These are phyloP conservation scores for Drechslerella dactyloides DNA, from an alignment of 2,329 filamentous ascomycete genomes.

Conservation along the genomic window DNA sequence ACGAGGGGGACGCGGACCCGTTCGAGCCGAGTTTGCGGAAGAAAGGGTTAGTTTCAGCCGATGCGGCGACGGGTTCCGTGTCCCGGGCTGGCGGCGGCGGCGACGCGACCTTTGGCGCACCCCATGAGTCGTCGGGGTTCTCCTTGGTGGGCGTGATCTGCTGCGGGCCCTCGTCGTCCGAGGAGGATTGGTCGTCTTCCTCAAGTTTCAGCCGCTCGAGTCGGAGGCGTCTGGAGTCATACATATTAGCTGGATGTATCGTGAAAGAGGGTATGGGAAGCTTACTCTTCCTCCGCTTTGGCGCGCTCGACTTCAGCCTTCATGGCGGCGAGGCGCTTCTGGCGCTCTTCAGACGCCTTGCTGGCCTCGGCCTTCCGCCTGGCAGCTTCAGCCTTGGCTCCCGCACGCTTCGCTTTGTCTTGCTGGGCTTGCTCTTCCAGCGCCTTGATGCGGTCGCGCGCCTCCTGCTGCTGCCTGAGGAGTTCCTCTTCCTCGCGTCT, in stretches of 20 bases:
- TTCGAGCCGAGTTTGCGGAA: slow-evolving; percentile 73
- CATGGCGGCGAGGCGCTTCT: slow-evolving; percentile 80
- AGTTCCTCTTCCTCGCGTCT: slow-evolving; percentile 79
- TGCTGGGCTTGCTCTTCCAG: slow-evolving; percentile 92
- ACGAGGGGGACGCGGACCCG: slow-evolving; percentile 52
- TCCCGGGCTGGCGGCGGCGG: slow-evolving; percentile 61
- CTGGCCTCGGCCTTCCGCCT: slow-evolving; percentile 85
- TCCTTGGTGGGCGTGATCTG: slow-evolving; percentile 66
- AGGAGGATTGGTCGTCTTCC: slow-evolving; percentile 73
- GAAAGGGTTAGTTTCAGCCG: slow-evolving; percentile 92
- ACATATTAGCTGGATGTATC: slow-evolving; percentile 30
- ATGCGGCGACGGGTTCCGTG: slow-evolving; percentile 58
- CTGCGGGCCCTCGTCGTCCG: slow-evolving; percentile 78
- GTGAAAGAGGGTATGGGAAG: background rate
- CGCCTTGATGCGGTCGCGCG: slow-evolving; percentile 80
- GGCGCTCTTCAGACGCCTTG: slow-evolving; percentile 85
- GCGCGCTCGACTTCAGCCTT: slow-evolving; percentile 91
- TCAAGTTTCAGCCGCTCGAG: slow-evolving; percentile 75
- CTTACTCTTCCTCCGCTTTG: slow-evolving; percentile 69
- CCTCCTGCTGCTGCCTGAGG: slow-evolving; percentile 77
- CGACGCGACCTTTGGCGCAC: slow-evolving; percentile 51
- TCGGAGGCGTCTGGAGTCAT: slow-evolving; percentile 65
- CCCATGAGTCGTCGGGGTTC: slow-evolving; percentile 61
- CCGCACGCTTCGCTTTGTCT: slow-evolving; percentile 93
- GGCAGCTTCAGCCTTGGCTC: slow-evolving; percentile 98